Evolutionary conservation across 208 protist species (phyloP).

Genomic region (Porcisia deanei): DNA sequence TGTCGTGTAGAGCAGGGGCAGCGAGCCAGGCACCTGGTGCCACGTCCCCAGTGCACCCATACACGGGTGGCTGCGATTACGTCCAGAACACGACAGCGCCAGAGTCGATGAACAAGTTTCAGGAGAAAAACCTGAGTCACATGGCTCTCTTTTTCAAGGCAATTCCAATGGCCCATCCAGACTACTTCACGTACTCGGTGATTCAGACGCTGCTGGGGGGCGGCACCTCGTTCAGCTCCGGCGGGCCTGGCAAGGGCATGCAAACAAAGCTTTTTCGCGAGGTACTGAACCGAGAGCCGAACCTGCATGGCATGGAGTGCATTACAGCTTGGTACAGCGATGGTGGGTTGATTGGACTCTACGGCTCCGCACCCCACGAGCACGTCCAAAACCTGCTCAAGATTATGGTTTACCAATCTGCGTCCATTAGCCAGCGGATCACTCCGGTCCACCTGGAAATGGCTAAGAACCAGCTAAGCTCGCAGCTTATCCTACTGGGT

Average conservation of each 20-base stretch:
- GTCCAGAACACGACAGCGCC: constrained; percentile 85
- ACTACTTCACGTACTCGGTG: constrained; percentile 90
- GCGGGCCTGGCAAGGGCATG: constrained; percentile 94
- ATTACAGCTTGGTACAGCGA: constrained; percentile 93
- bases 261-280: constrained; percentile 92
- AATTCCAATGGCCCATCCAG: constrained; percentile 77
- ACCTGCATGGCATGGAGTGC: constrained; percentile 85
- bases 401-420: constrained; percentile 79
- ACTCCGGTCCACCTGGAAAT: constrained; percentile 78
- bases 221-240: constrained; percentile 90
- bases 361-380: constrained; percentile 86
- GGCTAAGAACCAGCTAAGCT: constrained; percentile 89
- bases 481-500: constrained; percentile 83
- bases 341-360: constrained; percentile 86
- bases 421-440: constrained; percentile 79
- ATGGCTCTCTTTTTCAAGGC: constrained; percentile 87
- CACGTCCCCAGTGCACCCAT: constrained; percentile 36
- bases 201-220: constrained; percentile 90
- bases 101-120: constrained; percentile 91
- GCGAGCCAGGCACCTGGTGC: neutral
- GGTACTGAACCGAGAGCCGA: constrained; percentile 75
- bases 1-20: constrained; percentile 1
- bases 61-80: constrained; percentile 75
- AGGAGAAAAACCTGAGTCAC: constrained; percentile 91
- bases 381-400: constrained; percentile 60